phyloP scores from a whole-genome alignment of 2,329 filamentous ascomycete genomes.

The Lecanicillium sp. region DNA sequence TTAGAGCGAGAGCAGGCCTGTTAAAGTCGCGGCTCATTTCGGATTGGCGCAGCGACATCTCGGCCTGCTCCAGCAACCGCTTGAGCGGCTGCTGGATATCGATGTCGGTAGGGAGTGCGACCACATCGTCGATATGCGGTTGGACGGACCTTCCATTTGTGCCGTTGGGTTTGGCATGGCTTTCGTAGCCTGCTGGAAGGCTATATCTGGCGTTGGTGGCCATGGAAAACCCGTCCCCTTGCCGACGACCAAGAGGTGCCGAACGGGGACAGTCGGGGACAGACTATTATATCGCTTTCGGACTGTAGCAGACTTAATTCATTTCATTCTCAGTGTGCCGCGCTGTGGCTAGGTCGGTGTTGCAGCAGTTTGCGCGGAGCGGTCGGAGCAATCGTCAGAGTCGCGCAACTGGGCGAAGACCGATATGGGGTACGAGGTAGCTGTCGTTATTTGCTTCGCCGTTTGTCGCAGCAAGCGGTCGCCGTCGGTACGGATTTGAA shows the following conservation, averaged over 20 bases:
- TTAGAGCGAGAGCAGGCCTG: conserved; percentile 67
- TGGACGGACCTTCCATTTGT: conserved; percentile 29
- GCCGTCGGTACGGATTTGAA: background rate
- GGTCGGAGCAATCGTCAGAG: background rate
- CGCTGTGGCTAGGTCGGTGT: too few species aligned
- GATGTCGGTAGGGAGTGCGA: conserved; percentile 39
- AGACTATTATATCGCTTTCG: background rate
- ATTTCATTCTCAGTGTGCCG: conserved; percentile 5
- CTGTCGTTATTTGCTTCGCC: background rate
- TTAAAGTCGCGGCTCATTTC: conserved; percentile 57
- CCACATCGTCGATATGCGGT: conserved; percentile 50
- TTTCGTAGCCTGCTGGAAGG: conserved; percentile 22
- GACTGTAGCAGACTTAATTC: background rate
- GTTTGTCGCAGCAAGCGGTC: background rate
- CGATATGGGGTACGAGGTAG: background rate
- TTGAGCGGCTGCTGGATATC: conserved; percentile 45
- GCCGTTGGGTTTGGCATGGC: conserved; percentile 6
- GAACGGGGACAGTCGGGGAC: background rate
- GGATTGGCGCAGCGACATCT: conserved; percentile 52
- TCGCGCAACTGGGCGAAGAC: background rate
- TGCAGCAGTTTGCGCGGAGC: too few species aligned
- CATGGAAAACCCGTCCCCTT: conserved; percentile 24
- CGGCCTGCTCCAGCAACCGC: conserved; percentile 47
- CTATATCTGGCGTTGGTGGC: conserved; percentile 26
- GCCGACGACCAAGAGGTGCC: conserved; percentile 15